Base-by-base conservation (phyloP, 1,284 basidiomycete genomes). In the Neotropicomus parvogracilis region DNA sequence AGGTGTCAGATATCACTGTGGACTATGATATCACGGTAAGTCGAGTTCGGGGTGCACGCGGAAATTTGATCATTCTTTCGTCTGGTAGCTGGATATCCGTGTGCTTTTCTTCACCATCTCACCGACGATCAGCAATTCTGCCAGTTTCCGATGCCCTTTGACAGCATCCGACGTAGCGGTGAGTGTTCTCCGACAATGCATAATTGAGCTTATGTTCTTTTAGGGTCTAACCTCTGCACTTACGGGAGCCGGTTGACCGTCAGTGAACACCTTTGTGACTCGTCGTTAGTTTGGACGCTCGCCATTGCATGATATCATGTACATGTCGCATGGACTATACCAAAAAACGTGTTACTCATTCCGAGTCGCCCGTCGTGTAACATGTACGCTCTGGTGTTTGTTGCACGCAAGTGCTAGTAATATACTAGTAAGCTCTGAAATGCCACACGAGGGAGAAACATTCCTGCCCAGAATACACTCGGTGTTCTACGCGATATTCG, bases 401-500 rank as follows among this genome's bases (percentile, higher is more conserved):
- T 24, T 24, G 8, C 24, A 4, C 24, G 24, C 24, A 24, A 24
- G 24, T 24, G 24, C 24, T 24, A 8, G 24, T 24, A 24, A 5
- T 8, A 24, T 24, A 4, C 24, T 8, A 32, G 11, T 12, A 4
- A 20, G 16, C 27, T 29, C 24, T 39, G 29, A 42, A 38, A 66
- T 83, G 79, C 66, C 76, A 10, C 67, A 70, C 16, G 75, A 78
- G 49, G 75, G 75, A 28, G 75, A 83, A 59, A 86, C 85, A 3
- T 88, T 88, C 66, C 73, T 88, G 36, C 85, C 85, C 26, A 81
- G 87, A 37, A 88, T 95, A 44, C 80, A 88, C 55, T 91, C 89
- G 12, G 84, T 94, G 9, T 92, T 94, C 71, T 92, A 92, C 60
- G 85, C 90, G 13, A 81, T 88, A 12, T 95, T 95, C 63, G 91